Conservation (phyloP, 1,284 basidiomycete species). For the Sanguinoderma infundibulare region DNA sequence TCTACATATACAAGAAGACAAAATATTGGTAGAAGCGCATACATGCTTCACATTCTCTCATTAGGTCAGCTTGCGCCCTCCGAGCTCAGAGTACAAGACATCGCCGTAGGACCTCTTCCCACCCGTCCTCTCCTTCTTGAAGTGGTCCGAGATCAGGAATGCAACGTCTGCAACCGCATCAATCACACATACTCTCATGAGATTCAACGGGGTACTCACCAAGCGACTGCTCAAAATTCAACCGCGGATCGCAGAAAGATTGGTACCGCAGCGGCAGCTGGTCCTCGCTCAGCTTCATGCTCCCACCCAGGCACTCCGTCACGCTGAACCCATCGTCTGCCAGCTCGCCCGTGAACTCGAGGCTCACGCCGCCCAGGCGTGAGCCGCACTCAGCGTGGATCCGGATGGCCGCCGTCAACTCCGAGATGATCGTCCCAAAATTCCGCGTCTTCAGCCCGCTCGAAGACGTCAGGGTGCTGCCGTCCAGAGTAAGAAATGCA, state of each 20-base stretch:
- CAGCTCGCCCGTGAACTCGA: constrained; percentile 96
- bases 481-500: neutral
- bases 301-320: constrained; percentile 82
- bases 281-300: constrained; percentile 80
- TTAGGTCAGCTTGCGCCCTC: constrained; percentile 26
- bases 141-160: constrained; percentile 79
- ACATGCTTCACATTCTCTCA: neutral
- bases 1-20: neutral
- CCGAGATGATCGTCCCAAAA: constrained; percentile 90
- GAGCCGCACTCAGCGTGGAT: constrained; percentile 80
- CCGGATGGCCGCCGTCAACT: constrained; percentile 81
- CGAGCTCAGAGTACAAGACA: constrained; percentile 36
- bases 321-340: constrained; percentile 94
- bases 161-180: constrained; percentile 60
- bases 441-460: constrained; percentile 87
- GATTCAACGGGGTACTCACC: constrained; percentile 47
- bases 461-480: constrained; percentile 80
- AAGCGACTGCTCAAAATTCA: constrained; percentile 84
- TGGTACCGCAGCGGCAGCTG: constrained; percentile 64
- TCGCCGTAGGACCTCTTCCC: constrained; percentile 29
- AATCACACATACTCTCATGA: neutral
- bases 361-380: constrained; percentile 90
- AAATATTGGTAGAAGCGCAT: neutral
- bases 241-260: constrained; percentile 83
- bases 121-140: constrained; percentile 64